Percentiles rank a stretch among this genome's conserved stretches.
Evolutionary conservation across 2,329 filamentous ascomycete genomes (phyloP).

Genomic region (Sporothrix mexicana): DNA sequence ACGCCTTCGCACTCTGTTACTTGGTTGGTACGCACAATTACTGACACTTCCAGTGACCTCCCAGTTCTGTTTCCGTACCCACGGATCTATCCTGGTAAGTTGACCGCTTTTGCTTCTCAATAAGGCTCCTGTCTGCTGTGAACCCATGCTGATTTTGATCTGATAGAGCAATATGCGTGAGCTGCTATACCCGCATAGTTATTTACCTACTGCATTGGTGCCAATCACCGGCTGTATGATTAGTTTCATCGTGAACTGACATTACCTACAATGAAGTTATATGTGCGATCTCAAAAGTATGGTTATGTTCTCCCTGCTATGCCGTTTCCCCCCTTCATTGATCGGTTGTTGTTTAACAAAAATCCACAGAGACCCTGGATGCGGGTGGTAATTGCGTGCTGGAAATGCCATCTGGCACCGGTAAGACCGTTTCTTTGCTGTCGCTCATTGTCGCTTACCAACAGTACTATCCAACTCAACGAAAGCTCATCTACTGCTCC

Average conservation of each 20-base stretch:
- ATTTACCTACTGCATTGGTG: too few relatives aligned
- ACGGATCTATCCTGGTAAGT: conserved; percentile 54
- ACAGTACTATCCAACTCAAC: conserved; percentile 86
- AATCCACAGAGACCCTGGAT: conserved; percentile 73
- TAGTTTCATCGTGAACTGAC: conserved; percentile 9
- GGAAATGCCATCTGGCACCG: conserved; percentile 98
- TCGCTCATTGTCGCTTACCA: conserved; percentile 98
- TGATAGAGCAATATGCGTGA: conserved; percentile 59
- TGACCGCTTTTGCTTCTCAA: not conserved
- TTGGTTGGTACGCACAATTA: too few relatives aligned
- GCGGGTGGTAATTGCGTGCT: conserved; percentile 92
- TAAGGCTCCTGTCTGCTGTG: not conserved
- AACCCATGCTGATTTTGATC: not conserved
- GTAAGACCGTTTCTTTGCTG: conserved; percentile 93
- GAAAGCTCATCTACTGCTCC: conserved; percentile 98
- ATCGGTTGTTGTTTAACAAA: conserved; percentile 28
- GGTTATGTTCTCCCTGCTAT: conserved; percentile 20
- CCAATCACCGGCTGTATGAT: not conserved
- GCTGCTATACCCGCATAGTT: not conserved
- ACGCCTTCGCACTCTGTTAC: too few relatives aligned
- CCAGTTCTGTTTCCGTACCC: conserved; percentile 65
- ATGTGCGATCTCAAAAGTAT: conserved; percentile 65
- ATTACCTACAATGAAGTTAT: conserved; percentile 48
- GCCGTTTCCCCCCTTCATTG: not conserved
- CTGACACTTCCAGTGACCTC: conserved; percentile 52